Conservation (phyloP, 305 asterid species). For the Fraxinus angustifolia region DNA sequence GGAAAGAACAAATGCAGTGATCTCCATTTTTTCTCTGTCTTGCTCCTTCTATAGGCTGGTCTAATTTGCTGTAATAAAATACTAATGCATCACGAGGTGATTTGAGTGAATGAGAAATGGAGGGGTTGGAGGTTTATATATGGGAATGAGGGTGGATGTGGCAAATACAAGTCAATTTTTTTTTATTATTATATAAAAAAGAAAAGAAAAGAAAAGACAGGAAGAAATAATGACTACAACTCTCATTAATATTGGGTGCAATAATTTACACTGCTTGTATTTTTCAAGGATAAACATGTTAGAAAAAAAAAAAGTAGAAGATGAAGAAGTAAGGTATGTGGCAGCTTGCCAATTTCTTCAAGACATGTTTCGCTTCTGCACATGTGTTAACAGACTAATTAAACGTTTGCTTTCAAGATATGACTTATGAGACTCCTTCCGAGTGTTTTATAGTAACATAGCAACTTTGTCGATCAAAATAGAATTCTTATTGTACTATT, state of each 20-base stretch:
- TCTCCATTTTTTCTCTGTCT: slow-evolving; percentile 24
- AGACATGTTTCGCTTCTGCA: not conserved
- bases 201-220: not conserved
- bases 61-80: not conserved
- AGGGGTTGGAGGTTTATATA: not conserved
- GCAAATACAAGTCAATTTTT: not conserved
- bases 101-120: not conserved
- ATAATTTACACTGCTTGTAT: not conserved
- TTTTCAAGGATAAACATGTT: not conserved
- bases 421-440: not conserved
- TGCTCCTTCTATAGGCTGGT: not conserved
- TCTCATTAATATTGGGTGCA: not conserved
- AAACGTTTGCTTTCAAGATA: not conserved
- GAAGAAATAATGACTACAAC: not conserved
- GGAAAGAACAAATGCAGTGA: slow-evolving; percentile 12
- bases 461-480: not conserved
- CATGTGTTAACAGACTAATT: not conserved
- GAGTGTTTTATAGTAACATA: no score
- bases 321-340: not conserved
- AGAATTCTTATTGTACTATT: not conserved
- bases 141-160: not conserved
- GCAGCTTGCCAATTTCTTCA: not conserved
- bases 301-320: not conserved
- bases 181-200: not conserved
- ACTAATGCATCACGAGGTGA: not conserved